These are phyloP conservation scores for Lathyrus tuberosus DNA, from an alignment of 306 rosid species.

Conservation along the genomic window DNA sequence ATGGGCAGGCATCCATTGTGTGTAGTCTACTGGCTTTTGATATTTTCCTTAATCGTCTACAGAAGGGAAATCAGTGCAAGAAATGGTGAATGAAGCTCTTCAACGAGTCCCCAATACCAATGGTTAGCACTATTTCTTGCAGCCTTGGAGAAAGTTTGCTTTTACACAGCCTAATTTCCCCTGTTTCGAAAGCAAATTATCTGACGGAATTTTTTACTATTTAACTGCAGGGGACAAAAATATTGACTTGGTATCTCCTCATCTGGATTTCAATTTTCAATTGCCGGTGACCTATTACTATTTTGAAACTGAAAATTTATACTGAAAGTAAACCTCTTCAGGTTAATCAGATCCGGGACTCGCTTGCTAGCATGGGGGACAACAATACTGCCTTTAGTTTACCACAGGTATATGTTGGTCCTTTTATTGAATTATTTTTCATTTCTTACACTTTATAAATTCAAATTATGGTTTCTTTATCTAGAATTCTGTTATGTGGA, in stretches of 20 bases:
- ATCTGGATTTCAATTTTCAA: constrained; percentile 36
- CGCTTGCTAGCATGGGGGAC: constrained; percentile 94
- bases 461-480: constrained; percentile 13
- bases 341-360: constrained; percentile 96
- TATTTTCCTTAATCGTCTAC: constrained; percentile 38
- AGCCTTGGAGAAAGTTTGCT: constrained; percentile 23
- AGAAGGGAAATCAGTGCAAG: constrained; percentile 95
- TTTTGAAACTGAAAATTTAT: constrained; percentile 31
- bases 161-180: constrained; percentile 18
- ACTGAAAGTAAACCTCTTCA: constrained; percentile 49
- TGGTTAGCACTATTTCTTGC: constrained; percentile 54
- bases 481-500: constrained; percentile 17
- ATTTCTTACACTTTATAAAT: constrained; percentile 13
- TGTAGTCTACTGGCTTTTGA: constrained; percentile 38
- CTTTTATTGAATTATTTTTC: constrained; percentile 12
- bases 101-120: constrained; percentile 71
- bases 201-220: constrained; percentile 42
- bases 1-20: background rate
- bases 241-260: constrained; percentile 72
- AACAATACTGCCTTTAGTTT: constrained; percentile 94
- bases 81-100: constrained; percentile 95
- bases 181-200: constrained; percentile 18
- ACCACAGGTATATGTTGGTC: constrained; percentile 74
- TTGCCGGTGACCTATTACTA: constrained; percentile 30
- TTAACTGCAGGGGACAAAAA: constrained; percentile 87